Percentiles rank a stretch among this genome's conserved stretches.
Conservation (phyloP, 768 basidiomycete genomes). For the Dioszegia aurantiaca region DNA sequence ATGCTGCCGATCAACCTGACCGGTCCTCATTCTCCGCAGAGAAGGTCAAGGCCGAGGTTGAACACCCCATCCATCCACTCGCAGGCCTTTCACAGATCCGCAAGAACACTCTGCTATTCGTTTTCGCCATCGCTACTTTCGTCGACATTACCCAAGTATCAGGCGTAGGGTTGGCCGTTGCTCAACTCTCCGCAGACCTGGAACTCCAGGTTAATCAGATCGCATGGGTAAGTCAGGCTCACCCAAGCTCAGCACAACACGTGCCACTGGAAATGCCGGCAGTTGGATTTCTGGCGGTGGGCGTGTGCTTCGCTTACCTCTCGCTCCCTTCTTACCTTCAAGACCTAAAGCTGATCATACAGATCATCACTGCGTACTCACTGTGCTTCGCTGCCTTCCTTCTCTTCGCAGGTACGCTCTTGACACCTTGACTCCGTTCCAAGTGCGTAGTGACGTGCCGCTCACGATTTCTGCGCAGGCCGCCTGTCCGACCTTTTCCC, state of each 20-base stretch:
- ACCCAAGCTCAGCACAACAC: not conserved
- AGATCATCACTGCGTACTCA: slow-evolving; percentile 43
- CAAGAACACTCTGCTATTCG: slow-evolving; percentile 18
- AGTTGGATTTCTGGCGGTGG: no score
- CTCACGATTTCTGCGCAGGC: slow-evolving; percentile 49
- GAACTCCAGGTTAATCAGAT: slow-evolving; percentile 33
- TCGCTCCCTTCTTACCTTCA: no score
- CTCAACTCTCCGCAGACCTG: slow-evolving; percentile 36
- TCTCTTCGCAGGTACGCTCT: slow-evolving; percentile 22
- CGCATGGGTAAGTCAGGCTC: slow-evolving; percentile 33
- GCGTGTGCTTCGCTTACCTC: no score
- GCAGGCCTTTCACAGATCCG: slow-evolving; percentile 15
- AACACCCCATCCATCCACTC: slow-evolving; percentile 10
- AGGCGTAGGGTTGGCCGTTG: slow-evolving; percentile 41
- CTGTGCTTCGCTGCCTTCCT: slow-evolving; percentile 12
- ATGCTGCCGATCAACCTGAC: no score
- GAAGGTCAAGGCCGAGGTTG: no score
- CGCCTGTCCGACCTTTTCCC: slow-evolving; percentile 47
- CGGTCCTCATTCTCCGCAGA: no score
- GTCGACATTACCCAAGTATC: slow-evolving; percentile 32
- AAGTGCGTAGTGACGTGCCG: no score
- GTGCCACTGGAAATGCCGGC: no score
- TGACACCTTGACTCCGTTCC: no score
- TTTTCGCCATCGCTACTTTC: slow-evolving; percentile 23
- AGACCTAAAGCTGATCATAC: not conserved